Evolutionary conservation across 352 stramenopile genomes (phyloP).

Genomic region (Pythium aquatile): DNA sequence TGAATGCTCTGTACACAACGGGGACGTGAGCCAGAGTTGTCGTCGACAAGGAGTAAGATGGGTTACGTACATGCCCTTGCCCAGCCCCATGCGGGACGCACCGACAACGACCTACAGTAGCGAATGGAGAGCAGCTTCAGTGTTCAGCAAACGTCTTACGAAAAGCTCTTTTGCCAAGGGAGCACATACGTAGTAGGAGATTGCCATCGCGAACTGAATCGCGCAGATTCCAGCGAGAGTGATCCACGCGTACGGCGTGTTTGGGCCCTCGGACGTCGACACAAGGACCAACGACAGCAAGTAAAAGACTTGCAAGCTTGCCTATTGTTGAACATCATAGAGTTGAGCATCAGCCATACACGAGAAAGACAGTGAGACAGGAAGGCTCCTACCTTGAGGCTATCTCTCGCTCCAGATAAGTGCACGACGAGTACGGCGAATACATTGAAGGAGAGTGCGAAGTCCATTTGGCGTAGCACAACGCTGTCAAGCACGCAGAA

Average conservation of each 20-base stretch:
- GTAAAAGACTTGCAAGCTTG: conserved; percentile 32
- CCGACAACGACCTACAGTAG: conserved; percentile 15
- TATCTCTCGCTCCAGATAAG: conserved; percentile 32
- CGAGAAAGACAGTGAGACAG: no score
- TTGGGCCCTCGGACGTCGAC: conserved; percentile 15
- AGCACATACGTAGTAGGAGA: conserved; percentile 36
- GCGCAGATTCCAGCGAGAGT: conserved; percentile 16
- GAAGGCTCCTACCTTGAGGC: conserved; percentile 28
- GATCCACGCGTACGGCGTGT: conserved; percentile 29
- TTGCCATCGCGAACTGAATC: conserved; percentile 31
- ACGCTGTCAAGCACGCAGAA: conserved; percentile 31
- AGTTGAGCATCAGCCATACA: background rate
- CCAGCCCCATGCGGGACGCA: conserved; percentile 20
- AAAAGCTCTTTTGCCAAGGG: background rate
- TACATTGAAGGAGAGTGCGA: conserved; percentile 35
- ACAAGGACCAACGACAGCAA: conserved; percentile 32
- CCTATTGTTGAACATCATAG: conserved; percentile 15
- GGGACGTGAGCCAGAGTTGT: background rate
- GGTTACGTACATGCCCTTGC: conserved; percentile 22
- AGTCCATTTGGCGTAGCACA: conserved; percentile 32
- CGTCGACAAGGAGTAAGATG: background rate
- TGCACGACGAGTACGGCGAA: conserved; percentile 35
- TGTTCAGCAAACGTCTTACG: background rate
- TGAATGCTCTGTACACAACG: conserved; percentile 19
- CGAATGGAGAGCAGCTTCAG: background rate